A percentile compares a stretch with the other conserved stretches of the same genome.
phyloP scores from a whole-genome alignment of 2,329 filamentous ascomycete genomes.

The Aspergillus ochraceus region DNA sequence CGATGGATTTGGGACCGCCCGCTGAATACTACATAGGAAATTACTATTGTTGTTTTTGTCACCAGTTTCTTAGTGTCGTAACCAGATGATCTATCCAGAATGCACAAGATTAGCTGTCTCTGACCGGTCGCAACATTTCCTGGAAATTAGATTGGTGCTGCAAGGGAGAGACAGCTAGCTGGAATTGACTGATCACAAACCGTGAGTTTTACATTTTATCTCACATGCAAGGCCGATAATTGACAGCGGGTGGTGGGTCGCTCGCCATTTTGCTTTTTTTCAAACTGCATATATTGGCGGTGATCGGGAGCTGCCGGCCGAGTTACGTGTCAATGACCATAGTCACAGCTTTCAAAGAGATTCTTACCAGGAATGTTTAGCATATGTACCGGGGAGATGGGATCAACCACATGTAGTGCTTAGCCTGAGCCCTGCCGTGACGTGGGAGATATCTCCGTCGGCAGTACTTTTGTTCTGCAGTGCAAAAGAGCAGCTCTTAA shows the following conservation, averaged over 20 bases:
- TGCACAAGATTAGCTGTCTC: not conserved
- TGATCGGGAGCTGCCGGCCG: too few species aligned
- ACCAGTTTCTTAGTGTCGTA: too few species aligned
- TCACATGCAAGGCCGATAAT: not conserved
- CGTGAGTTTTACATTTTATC: not conserved
- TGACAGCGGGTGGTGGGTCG: not conserved
- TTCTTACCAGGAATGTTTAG: too few species aligned
- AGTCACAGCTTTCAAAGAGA: too few species aligned
- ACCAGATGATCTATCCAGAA: not conserved
- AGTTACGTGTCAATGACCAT: too few species aligned
- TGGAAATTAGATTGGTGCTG: not conserved
- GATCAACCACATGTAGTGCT: not conserved
- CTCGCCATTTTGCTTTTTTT: not conserved
- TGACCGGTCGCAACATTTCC: not conserved
- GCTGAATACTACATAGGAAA: too few species aligned
- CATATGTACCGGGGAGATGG: too few species aligned
- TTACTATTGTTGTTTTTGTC: not conserved
- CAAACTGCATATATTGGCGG: not conserved
- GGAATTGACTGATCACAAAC: not conserved
- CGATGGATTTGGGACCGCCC: too few species aligned
- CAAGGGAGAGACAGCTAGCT: not conserved
- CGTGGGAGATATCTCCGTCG: not conserved
- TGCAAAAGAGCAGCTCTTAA: not conserved
- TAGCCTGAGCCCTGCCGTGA: not conserved
- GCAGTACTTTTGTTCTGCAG: not conserved